Conservation (phyloP, 2,329 filamentous ascomycete genomes). For the Aspergillus terreus region DNA sequence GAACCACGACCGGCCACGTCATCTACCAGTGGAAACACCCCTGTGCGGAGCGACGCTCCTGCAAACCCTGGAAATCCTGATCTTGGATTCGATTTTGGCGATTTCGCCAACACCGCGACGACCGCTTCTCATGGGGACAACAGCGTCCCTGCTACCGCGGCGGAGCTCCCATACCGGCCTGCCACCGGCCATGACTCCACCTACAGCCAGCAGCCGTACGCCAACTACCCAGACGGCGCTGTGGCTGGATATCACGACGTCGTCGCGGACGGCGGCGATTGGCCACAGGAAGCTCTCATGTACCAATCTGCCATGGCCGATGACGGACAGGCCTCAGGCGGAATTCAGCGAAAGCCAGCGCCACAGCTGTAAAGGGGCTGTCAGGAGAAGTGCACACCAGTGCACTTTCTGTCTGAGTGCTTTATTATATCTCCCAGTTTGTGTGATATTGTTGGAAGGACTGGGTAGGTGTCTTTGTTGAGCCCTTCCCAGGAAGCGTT, state of each 20-base stretch:
- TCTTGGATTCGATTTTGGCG: constrained; percentile 32
- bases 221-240: constrained; percentile 12
- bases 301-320: constrained; percentile 32
- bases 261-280: constrained; percentile 28
- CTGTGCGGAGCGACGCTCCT: constrained; percentile 2
- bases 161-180: constrained; percentile 12
- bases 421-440: too few relatives aligned
- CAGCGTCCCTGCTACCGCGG: constrained; percentile 1
- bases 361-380: not conserved
- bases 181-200: constrained; percentile 7
- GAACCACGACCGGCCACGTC: constrained; percentile 17
- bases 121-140: constrained; percentile 10
- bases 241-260: constrained; percentile 11
- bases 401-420: too few relatives aligned
- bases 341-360: not conserved
- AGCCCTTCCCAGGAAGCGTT: not conserved
- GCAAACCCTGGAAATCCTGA: constrained; percentile 18
- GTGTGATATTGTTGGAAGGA: too few relatives aligned
- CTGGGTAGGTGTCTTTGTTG: too few relatives aligned
- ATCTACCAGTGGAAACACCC: constrained; percentile 8
- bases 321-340: constrained; percentile 3
- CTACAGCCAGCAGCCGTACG: constrained; percentile 25
- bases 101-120: constrained; percentile 14
- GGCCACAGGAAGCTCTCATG: constrained; percentile 40
- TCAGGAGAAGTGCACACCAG: too few relatives aligned